A percentile compares a stretch with the other conserved stretches of the same genome.
Evolutionary conservation across 2,329 filamentous ascomycete species (phyloP).

Genomic region (Simplicillium sp.): DNA sequence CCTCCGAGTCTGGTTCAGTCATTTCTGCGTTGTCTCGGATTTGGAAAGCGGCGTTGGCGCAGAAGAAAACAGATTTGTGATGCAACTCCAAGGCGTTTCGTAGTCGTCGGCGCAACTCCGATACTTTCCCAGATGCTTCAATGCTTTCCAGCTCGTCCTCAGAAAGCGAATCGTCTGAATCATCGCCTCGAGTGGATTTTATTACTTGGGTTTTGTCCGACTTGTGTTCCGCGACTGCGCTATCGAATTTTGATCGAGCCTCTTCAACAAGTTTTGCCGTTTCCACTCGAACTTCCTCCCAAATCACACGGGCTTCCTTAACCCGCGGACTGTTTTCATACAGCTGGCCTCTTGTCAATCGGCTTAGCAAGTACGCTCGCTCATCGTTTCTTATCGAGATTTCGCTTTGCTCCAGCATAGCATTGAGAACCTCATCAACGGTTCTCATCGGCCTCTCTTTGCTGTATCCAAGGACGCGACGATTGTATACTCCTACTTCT

Average conservation of each 20-base stretch:
- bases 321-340: slow-evolving; percentile 65
- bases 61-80: slow-evolving; percentile 77
- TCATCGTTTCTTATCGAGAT: slow-evolving; percentile 57
- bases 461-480: slow-evolving; percentile 51
- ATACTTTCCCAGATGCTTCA: slow-evolving; percentile 30
- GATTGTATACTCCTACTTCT: slow-evolving; percentile 61
- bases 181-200: slow-evolving; percentile 13
- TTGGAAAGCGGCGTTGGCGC: slow-evolving; percentile 74
- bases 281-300: slow-evolving; percentile 48
- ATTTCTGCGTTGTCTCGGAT: slow-evolving; percentile 62
- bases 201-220: too few relatives aligned
- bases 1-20: slow-evolving; percentile 56
- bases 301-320: slow-evolving; percentile 59
- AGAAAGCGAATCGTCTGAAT: slow-evolving; percentile 23
- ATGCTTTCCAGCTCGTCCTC: slow-evolving; percentile 35
- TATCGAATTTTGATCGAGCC: slow-evolving; percentile 51
- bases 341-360: slow-evolving; percentile 65
- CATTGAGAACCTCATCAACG: slow-evolving; percentile 75
- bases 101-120: slow-evolving; percentile 33
- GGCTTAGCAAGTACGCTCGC: slow-evolving; percentile 52
- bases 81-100: slow-evolving; percentile 68
- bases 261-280: slow-evolving; percentile 46
- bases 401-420: slow-evolving; percentile 86
- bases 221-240: slow-evolving; percentile 30
- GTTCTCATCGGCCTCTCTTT: slow-evolving; percentile 64